These are phyloP conservation scores for Mitragyna speciosa DNA, from an alignment of 257 asterid species.

Conservation along the genomic window DNA sequence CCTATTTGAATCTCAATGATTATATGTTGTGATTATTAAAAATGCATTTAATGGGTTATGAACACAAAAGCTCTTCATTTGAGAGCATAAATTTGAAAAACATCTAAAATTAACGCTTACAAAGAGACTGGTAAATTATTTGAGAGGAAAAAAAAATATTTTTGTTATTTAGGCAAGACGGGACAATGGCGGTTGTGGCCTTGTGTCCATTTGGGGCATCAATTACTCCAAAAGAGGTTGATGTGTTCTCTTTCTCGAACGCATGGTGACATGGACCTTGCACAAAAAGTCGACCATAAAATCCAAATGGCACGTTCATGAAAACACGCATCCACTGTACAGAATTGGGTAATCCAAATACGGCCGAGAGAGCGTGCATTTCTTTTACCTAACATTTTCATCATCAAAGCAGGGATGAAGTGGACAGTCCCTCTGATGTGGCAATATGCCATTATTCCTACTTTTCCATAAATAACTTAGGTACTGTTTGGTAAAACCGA, in stretches of 20 bases:
- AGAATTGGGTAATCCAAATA: background rate
- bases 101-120: too few species aligned
- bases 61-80: too few species aligned
- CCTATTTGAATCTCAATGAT: too few species aligned
- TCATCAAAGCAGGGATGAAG: background rate
- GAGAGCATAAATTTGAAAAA: too few species aligned
- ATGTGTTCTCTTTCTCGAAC: background rate
- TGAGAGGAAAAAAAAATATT: background rate
- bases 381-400: background rate
- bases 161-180: background rate
- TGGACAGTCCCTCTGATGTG: background rate
- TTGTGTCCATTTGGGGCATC: background rate
- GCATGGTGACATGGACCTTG: background rate
- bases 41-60: background rate
- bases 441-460: background rate
- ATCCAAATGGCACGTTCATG: slow-evolving; percentile 1
- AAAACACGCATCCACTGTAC: background rate
- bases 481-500: too few species aligned
- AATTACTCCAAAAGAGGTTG: background rate
- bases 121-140: background rate
- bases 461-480: background rate
- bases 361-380: background rate
- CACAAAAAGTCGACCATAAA: background rate
- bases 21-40: too few species aligned
- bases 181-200: background rate